Conservation (phyloP, 2,329 filamentous ascomycete genomes). For the Aspergillus fijiensis region DNA sequence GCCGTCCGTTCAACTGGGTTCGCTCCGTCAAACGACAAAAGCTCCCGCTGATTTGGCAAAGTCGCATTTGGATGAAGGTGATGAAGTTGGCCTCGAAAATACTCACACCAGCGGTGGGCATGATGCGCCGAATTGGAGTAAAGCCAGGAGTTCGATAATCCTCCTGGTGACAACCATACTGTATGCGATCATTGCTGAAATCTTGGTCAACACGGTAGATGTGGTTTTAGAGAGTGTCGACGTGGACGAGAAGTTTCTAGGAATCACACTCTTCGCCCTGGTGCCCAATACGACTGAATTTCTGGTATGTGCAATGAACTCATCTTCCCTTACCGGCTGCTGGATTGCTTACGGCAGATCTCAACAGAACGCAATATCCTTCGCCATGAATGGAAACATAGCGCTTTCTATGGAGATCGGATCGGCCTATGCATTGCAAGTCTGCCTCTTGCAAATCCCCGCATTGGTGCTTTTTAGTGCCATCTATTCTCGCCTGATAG, state of each 20-base stretch:
- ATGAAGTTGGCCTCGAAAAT: conserved; percentile 47
- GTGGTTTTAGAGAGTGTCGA: conserved; percentile 87
- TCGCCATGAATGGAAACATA: conserved; percentile 99
- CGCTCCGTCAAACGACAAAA: conserved; percentile 35
- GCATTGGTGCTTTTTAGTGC: conserved; percentile 90
- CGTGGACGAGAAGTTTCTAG: conserved; percentile 95
- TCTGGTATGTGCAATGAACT: conserved; percentile 60
- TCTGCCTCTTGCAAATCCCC: conserved; percentile 91
- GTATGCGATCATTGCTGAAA: conserved; percentile 97
- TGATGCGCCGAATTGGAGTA: conserved; percentile 98
- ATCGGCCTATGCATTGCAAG: conserved; percentile 92
- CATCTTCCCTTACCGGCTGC: no score
- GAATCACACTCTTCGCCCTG: conserved; percentile 92
- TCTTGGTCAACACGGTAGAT: conserved; percentile 94
- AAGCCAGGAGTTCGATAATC: conserved; percentile 84
- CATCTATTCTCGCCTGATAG: conserved; percentile 61
- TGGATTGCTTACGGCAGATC: not conserved
- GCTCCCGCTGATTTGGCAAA: conserved; percentile 37
- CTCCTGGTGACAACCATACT: conserved; percentile 83
- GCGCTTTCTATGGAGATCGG: conserved; percentile 98
- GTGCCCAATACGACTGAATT: conserved; percentile 99
- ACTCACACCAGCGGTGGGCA: conserved; percentile 67
- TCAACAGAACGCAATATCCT: conserved; percentile 86
- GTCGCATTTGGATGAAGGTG: conserved; percentile 46
- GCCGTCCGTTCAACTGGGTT: conserved; percentile 42